Evolutionary conservation across 192 early-diverging fungal genomes (phyloP).

Genomic region (Coemansia sp.): DNA sequence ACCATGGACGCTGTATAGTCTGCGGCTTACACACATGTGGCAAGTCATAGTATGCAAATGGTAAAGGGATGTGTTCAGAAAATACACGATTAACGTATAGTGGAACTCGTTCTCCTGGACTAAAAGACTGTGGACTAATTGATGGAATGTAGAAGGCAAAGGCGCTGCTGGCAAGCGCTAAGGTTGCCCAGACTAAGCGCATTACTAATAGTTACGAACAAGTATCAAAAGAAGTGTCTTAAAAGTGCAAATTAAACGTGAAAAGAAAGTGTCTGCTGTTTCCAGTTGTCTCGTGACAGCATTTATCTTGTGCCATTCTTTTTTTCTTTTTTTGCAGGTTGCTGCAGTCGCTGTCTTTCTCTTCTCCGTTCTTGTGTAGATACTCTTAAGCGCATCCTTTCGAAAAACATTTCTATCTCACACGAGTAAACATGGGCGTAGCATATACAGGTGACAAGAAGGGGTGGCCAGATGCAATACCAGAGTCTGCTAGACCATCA

Average conservation of each 20-base stretch:
- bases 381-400: neutral
- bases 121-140: conserved; percentile 41
- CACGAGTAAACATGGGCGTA: neutral
- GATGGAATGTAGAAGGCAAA: conserved; percentile 51
- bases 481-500: neutral
- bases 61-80: conserved; percentile 64
- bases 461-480: neutral
- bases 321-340: neutral
- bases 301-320: neutral
- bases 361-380: neutral
- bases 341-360: neutral
- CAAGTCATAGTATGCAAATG: conserved; percentile 65
- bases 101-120: conserved; percentile 57
- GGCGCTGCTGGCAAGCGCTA: conserved; percentile 7
- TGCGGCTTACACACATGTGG: conserved; percentile 61
- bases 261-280: too few relatives aligned
- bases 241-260: too few relatives aligned
- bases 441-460: neutral
- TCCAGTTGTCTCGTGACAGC: neutral
- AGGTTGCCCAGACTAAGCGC: neutral
- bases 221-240: too few relatives aligned
- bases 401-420: neutral
- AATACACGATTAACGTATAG: conserved; percentile 69
- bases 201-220: neutral
- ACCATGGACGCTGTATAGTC: conserved; percentile 33